Evolutionary conservation across 2,329 filamentous ascomycete species (phyloP), one percentile per base, ranked within the genome.

Genomic region (Aspergillus udagawae): DNA sequence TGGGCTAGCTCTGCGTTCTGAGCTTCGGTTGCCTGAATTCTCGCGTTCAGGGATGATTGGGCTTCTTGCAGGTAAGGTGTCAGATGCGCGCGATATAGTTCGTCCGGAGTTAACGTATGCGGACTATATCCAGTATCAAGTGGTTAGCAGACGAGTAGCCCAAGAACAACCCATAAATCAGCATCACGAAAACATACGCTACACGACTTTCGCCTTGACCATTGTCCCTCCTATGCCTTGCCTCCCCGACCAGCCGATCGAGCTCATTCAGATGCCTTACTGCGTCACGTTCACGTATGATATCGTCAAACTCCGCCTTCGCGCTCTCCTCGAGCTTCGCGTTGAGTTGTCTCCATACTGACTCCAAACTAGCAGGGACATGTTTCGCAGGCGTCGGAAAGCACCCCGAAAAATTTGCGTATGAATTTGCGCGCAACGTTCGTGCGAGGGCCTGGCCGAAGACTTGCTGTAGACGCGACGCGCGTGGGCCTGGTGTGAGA

Each of bases 321-420:
- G 82, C 83, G 52, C 79, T 79, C 60, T 82, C 80, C 62, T 85
- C 82, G 53, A 87, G 69, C 63, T 85, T 81, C 52, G 79, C 78
- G 45, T 83, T 82, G 61, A 87, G 78, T 61, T 86, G 82, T 54
- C 79, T 75, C 73, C 84, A 83, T 23, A 88, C 75, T 3, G 77
- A 76, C 64, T 84, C 80, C 56, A 88, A 66, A 45, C 79, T 80
- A 27, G 80, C 80, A 1, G 83, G 81, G 10, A 82, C 82, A 64
- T 85, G 77, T 64, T 77, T 75, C 20, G 84, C 82, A 1, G 84
- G 81, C 0, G 85, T 88, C 0, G 85, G 85, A 62, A 87, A 87
- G 65, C 85, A 88, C 25, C 82, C 75, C 0, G 83, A 79, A 68
- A 87, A 88, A 64, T 86, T 86, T 51, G 77, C 74, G 67, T 85